Conservation (phyloP, 345 rosid species). For the Alliaria petiolata region DNA sequence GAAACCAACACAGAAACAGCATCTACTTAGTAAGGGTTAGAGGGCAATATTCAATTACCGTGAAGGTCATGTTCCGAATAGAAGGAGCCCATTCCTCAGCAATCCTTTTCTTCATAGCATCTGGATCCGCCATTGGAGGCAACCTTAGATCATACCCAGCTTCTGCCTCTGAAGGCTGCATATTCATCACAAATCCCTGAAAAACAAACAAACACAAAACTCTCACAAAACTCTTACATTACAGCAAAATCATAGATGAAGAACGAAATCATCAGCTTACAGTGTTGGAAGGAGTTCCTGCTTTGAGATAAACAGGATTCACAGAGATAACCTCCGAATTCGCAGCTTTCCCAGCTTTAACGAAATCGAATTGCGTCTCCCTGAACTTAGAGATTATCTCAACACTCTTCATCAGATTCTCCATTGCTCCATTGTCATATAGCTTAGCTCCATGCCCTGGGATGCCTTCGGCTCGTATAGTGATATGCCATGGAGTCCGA, state of each 20-base stretch:
- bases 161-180: slow-evolving; percentile 96
- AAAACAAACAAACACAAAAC: neutral
- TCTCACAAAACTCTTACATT: neutral
- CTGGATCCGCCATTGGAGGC: slow-evolving; percentile 76
- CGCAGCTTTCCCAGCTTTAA: slow-evolving; percentile 66
- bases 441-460: slow-evolving; percentile 88
- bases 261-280: slow-evolving; percentile 34
- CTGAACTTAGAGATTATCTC: slow-evolving; percentile 65
- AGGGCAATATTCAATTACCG: slow-evolving; percentile 34
- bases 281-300: slow-evolving; percentile 65
- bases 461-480: slow-evolving; percentile 50
- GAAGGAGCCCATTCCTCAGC: slow-evolving; percentile 90
- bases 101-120: slow-evolving; percentile 54
- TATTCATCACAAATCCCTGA: slow-evolving; percentile 88
- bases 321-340: slow-evolving; percentile 77
- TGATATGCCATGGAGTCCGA: slow-evolving; percentile 59
- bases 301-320: slow-evolving; percentile 81
- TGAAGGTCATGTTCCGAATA: slow-evolving; percentile 63
- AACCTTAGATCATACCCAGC: slow-evolving; percentile 83
- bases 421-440: slow-evolving; percentile 78
- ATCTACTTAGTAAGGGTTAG: neutral
- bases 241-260: neutral
- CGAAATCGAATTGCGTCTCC: slow-evolving; percentile 66
- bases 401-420: slow-evolving; percentile 85
- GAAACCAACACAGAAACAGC: no score